Base-by-base conservation (phyloP, 2,329 filamentous ascomycete genomes). In the Ascochyta rabiei region DNA sequence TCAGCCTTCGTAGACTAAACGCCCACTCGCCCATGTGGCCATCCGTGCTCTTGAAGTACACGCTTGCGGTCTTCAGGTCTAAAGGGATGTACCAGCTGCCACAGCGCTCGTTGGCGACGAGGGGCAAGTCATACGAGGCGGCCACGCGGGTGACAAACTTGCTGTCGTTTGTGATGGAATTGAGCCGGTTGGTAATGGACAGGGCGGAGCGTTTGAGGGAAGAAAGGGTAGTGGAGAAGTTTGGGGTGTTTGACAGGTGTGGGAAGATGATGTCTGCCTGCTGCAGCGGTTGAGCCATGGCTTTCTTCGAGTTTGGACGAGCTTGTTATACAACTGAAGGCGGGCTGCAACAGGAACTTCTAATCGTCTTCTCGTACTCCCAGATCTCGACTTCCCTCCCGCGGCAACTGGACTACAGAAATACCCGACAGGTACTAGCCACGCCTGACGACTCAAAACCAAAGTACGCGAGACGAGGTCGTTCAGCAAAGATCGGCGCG, bases 31-130 rank as follows among this genome's bases (percentile, higher is more conserved):
- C 88, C 47, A 87, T 86, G 74, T 99, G 95, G 1, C 95, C 95
- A 77, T 99, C 95, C 2, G 95, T 99, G 76, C 91, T 96, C 81
- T 99, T 99, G 78, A 98, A 99, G 76, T 98, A 99, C 28, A 89
- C 90, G 61, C 89, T 92, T 28, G 85, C 89, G 1, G 72, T 77
- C 75, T 93, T 95, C 23, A 69, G 68, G 7, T 74, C 74, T 0
- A 88, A 88, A 2, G 78, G 76, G 23, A 98, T 89, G 73, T 98
- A 98, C 95, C 95, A 99, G 75, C 90, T 93, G 0, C 95, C 95
- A 73, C 95, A 98, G 56, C 95, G 85, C 79, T 98, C 93, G 71
- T 99, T 99, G 26, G 93, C 92, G 13, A 98, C 81, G 1, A 98
- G 79, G 0, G 92, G 91, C 1, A 93, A 79, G 3, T 67, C 61